These are phyloP conservation scores for Melaleuca alternifolia DNA, from an alignment of 345 rosid species.

Conservation along the genomic window DNA sequence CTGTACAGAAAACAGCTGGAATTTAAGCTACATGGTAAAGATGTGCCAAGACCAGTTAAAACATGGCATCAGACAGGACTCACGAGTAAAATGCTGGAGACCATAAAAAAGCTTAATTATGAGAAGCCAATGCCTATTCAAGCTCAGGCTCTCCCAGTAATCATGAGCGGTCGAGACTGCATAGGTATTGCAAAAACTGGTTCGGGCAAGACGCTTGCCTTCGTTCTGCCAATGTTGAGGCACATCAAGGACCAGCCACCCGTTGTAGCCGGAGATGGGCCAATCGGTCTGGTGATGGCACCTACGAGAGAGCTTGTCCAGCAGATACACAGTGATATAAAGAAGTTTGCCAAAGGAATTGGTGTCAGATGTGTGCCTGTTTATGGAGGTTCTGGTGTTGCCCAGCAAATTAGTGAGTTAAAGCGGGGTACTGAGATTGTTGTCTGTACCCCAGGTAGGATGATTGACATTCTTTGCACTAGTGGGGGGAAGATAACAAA, in stretches of 20 bases:
- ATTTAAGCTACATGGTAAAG: conserved; percentile 89
- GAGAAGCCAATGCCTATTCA: conserved; percentile 98
- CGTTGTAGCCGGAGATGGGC: conserved; percentile 93
- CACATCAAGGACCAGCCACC: conserved; percentile 98
- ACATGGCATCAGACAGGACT: conserved; percentile 97
- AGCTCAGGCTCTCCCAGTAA: conserved; percentile 86
- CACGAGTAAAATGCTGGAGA: conserved; percentile 75
- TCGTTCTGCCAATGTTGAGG: conserved; percentile 96
- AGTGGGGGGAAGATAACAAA: conserved; percentile 90
- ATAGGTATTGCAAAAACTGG: conserved; percentile 97
- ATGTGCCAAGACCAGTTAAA: conserved; percentile 83
- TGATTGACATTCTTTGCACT: conserved; percentile 95
- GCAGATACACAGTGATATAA: conserved; percentile 92
- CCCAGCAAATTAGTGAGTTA: conserved; percentile 92
- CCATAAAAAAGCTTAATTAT: conserved; percentile 70
- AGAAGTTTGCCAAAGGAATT: conserved; percentile 63
- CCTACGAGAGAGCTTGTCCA: conserved; percentile 99
- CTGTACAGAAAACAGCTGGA: conserved; percentile 78
- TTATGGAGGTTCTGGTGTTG: conserved; percentile 98
- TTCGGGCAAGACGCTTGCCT: conserved; percentile 94
- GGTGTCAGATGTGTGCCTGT: conserved; percentile 87
- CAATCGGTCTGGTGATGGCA: conserved; percentile 94
- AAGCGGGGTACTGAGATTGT: conserved; percentile 95
- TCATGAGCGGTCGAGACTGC: conserved; percentile 98
- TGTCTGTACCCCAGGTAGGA: conserved; percentile 95